phyloP scores from a whole-genome alignment of 371 early-diverging fungal species.

The Parasitella parasitica region DNA sequence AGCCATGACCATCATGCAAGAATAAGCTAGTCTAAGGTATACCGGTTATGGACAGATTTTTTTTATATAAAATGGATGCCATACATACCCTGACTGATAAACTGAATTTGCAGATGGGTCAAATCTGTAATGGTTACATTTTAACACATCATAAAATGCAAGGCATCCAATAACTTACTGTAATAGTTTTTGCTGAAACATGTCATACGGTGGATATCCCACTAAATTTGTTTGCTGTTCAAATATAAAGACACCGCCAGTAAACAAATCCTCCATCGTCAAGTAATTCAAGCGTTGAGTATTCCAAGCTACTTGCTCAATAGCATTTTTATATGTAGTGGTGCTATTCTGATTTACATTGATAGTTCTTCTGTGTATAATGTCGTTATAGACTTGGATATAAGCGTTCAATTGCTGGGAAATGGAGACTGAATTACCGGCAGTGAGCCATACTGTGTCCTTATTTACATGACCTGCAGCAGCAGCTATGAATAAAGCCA shows the following conservation, averaged over 20 bases:
- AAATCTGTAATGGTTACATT: constrained; percentile 28
- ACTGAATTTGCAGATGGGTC: background rate
- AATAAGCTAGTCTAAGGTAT: constrained; percentile 50
- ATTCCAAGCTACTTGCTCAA: constrained; percentile 25
- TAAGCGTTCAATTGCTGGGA: background rate
- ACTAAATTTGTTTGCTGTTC: constrained; percentile 29
- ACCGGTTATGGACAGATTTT: constrained; percentile 4
- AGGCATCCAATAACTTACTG: background rate
- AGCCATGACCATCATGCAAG: constrained; percentile 56
- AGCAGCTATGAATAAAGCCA: constrained; percentile 25
- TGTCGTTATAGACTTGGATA: background rate
- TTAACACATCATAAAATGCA: background rate
- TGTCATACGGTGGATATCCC: constrained; percentile 46
- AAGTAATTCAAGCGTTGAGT: constrained; percentile 21
- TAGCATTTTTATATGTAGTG: constrained; percentile 18
- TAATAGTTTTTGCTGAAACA: constrained; percentile 31
- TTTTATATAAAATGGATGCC: too few relatives aligned
- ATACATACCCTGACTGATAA: constrained; percentile 2
- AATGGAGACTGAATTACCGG: constrained; percentile 4
- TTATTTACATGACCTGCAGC: constrained; percentile 38
- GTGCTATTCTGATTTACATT: constrained; percentile 7
- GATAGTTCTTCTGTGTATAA: background rate
- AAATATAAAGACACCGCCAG: constrained; percentile 43
- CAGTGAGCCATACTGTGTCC: constrained; percentile 39
- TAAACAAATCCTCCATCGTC: constrained; percentile 34